Evolutionary conservation across 1,284 basidiomycete species (phyloP).

Genomic region (Moniliophthora roreri): DNA sequence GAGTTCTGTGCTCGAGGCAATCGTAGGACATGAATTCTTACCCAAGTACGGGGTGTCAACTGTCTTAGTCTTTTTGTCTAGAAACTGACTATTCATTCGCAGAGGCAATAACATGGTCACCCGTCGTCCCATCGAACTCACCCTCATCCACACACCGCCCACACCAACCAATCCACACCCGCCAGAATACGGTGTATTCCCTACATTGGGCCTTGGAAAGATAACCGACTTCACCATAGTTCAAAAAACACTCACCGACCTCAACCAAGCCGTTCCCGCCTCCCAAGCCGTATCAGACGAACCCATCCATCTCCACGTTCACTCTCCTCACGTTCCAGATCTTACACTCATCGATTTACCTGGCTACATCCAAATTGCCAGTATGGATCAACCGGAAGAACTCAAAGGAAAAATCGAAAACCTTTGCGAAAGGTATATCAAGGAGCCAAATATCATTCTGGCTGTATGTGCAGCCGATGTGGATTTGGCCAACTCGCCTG

Average conservation of each 20-base stretch:
- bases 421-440: slow-evolving; percentile 96
- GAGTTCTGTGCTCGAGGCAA: slow-evolving; percentile 95
- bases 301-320: slow-evolving; percentile 95
- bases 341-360: slow-evolving; percentile 97
- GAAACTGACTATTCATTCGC: too few relatives aligned
- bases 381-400: slow-evolving; percentile 93
- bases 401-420: slow-evolving; percentile 90
- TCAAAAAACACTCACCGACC: slow-evolving; percentile 90
- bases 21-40: slow-evolving; percentile 97
- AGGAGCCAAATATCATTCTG: slow-evolving; percentile 96
- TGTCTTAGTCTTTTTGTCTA: too few relatives aligned
- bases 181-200: slow-evolving; percentile 93
- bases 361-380: slow-evolving; percentile 95
- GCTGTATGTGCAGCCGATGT: slow-evolving; percentile 99
- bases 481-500: slow-evolving; percentile 97
- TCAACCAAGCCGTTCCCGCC: slow-evolving; percentile 91
- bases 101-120: slow-evolving; percentile 99
- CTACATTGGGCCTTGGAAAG: slow-evolving; percentile 83
- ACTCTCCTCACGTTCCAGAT: slow-evolving; percentile 95
- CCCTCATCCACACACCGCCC: slow-evolving; percentile 86
- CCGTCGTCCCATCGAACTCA: slow-evolving; percentile 95
- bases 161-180: slow-evolving; percentile 54
- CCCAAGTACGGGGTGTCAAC: slow-evolving; percentile 68
- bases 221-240: slow-evolving; percentile 90
- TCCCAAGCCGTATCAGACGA: slow-evolving; percentile 91